Percentiles rank a stretch among this genome's conserved stretches.
These are phyloP conservation scores for Mariannaea sp. DNA, from an alignment of 2,329 filamentous ascomycete genomes.

Conservation along the genomic window DNA sequence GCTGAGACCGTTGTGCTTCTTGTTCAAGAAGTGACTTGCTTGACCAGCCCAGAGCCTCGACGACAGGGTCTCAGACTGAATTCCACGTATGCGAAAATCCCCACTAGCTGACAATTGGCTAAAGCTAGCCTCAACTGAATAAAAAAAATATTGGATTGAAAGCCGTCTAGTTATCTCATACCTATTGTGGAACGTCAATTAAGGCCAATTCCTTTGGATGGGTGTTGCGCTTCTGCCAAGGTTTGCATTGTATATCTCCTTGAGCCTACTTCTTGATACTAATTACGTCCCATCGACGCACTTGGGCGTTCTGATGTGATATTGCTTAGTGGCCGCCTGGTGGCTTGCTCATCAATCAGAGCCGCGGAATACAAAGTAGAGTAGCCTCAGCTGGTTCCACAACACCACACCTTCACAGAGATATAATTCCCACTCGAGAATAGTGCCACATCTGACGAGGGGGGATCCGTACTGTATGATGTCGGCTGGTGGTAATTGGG, in stretches of 20 bases:
- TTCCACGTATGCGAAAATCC: no score
- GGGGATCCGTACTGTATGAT: no score
- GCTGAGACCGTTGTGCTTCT: not conserved
- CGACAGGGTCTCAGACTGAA: no score
- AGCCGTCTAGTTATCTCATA: no score
- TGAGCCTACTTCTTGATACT: not conserved
- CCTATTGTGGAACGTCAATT: no score
- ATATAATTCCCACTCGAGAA: conserved; percentile 6
- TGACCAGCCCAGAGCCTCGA: no score
- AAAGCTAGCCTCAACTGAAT: not conserved
- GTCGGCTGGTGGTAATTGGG: not conserved
- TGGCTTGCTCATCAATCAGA: conserved; percentile 4
- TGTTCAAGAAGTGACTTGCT: not conserved
- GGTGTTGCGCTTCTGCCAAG: not conserved
- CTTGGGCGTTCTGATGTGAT: conserved; percentile 3
- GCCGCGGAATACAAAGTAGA: not conserved
- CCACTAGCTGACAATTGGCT: no score
- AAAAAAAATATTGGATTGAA: no score
- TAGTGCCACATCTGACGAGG: not conserved
- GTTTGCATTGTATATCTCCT: conserved; percentile 5
- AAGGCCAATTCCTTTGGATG: conserved; percentile 5
- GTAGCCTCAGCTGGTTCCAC: not conserved
- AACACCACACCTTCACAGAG: conserved; percentile 2
- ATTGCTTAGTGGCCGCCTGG: not conserved
- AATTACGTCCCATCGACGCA: conserved; percentile 5